phyloP scores from a whole-genome alignment of 2,329 filamentous ascomycete species.

The Apiospora hydei region DNA sequence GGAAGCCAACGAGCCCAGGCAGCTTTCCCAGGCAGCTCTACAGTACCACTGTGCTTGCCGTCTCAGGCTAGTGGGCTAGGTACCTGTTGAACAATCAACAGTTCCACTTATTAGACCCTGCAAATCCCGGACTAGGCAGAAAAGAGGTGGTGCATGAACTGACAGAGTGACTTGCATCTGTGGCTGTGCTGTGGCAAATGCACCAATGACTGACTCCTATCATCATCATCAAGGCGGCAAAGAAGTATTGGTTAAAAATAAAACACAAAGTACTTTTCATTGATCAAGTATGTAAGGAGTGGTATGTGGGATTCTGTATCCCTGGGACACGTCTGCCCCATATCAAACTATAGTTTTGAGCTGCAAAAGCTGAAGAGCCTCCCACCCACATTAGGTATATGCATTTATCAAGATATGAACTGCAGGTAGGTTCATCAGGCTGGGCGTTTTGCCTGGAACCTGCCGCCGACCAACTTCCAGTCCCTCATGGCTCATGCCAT shows the following conservation, averaged over 20 bases:
- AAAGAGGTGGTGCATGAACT: neutral
- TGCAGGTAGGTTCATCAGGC: neutral
- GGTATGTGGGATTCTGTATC: neutral
- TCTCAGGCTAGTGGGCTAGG: neutral
- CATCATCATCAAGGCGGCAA: neutral
- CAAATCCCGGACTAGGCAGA: neutral
- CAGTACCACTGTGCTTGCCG: too few species aligned
- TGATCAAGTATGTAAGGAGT: neutral
- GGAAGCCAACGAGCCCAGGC: neutral
- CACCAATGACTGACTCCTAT: neutral
- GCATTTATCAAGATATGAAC: neutral
- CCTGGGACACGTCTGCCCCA: constrained; percentile 3
- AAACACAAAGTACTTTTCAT: neutral
- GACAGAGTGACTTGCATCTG: neutral
- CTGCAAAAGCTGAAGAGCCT: constrained; percentile 15
- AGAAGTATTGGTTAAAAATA: neutral
- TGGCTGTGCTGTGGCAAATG: neutral
- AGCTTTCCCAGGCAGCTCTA: neutral
- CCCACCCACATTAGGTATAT: neutral
- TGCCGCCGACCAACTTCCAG: neutral
- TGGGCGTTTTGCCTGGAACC: constrained; percentile 8
- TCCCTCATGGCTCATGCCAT: neutral
- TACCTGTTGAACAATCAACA: neutral
- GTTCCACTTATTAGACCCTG: neutral
- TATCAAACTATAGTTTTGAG: neutral